phyloP scores from a whole-genome alignment of 495 filamentous ascomycete species.

The Penicillium herquei region DNA sequence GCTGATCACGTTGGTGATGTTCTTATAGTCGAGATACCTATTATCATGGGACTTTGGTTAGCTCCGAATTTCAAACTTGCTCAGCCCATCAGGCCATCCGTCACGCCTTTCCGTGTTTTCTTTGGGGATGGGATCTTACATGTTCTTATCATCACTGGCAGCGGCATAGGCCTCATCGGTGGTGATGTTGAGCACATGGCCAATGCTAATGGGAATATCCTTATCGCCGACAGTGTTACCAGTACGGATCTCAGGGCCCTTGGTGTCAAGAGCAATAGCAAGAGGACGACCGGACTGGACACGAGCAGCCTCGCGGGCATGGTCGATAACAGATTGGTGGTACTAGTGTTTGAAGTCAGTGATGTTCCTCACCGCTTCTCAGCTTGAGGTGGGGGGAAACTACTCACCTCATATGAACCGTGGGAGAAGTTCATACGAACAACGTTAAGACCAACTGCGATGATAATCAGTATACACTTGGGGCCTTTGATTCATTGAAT shows the following conservation, averaged over 20 bases:
- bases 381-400: constrained; percentile 16
- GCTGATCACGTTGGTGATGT: constrained; percentile 97
- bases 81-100: neutral
- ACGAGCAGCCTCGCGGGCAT: constrained; percentile 82
- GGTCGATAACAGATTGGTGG: constrained; percentile 94
- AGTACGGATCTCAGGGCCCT: constrained; percentile 97
- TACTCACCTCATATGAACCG: constrained; percentile 78
- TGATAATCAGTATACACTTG: constrained; percentile 12
- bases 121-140: constrained; percentile 57
- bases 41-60: constrained; percentile 14
- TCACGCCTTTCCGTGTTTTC: neutral
- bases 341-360: constrained; percentile 48
- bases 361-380: neutral
- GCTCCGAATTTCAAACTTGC: neutral
- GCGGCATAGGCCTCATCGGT: constrained; percentile 95
- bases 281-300: constrained; percentile 75
- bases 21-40: constrained; percentile 99
- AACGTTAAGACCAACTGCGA: constrained; percentile 81
- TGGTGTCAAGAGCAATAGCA: constrained; percentile 97
- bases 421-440: constrained; percentile 99
- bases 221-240: constrained; percentile 83
- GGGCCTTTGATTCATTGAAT: neutral
- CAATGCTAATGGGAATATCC: constrained; percentile 83
- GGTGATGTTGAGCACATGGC: constrained; percentile 86
- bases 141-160: constrained; percentile 80